These are phyloP conservation scores for Strigomonas galati DNA, from an alignment of 208 protist species.

Conservation along the genomic window DNA sequence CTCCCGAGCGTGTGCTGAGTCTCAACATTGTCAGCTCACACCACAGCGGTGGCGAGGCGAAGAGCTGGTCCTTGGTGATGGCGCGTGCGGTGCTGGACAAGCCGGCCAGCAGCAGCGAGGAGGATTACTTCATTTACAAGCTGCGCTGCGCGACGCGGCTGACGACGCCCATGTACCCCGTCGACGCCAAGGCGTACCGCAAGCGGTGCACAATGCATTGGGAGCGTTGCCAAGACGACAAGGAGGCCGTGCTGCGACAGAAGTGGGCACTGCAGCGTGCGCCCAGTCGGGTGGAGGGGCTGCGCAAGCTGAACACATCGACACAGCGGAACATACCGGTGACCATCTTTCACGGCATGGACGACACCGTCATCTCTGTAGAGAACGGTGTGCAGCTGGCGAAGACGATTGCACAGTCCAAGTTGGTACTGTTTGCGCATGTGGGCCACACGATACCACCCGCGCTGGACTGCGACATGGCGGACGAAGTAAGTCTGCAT, in stretches of 20 bases:
- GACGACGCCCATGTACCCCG: conserved; percentile 26
- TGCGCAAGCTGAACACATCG: conserved; percentile 23
- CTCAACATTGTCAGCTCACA: conserved; percentile 61
- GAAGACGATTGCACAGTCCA: conserved; percentile 38
- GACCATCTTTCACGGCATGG: conserved; percentile 62
- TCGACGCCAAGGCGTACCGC: conserved; percentile 21
- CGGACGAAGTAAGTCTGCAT: conserved; percentile 52
- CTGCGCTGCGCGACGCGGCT: conserved; percentile 22
- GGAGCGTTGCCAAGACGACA: conserved; percentile 18
- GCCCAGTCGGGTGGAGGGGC: conserved; percentile 29
- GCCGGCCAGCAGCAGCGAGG: conserved; percentile 24
- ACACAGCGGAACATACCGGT: conserved; percentile 20
- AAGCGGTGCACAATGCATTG: conserved; percentile 9
- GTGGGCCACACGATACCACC: conserved; percentile 56
- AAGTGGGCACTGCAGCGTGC: conserved; percentile 53
- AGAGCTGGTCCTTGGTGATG: conserved; percentile 30
- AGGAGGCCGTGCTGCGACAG: conserved; percentile 42
- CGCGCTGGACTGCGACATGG: conserved; percentile 32
- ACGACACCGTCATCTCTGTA: conserved; percentile 59
- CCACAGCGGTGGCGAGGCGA: conserved; percentile 33
- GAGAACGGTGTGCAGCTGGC: conserved; percentile 58
- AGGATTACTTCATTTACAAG: conserved; percentile 47
- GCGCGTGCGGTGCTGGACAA: conserved; percentile 35
- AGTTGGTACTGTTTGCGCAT: conserved; percentile 66
- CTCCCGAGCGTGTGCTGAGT: conserved; percentile 49